Evolutionary conservation across 495 filamentous ascomycete species (phyloP), one percentile per base, ranked within the genome.

Genomic region (Penicillium nucicola): DNA sequence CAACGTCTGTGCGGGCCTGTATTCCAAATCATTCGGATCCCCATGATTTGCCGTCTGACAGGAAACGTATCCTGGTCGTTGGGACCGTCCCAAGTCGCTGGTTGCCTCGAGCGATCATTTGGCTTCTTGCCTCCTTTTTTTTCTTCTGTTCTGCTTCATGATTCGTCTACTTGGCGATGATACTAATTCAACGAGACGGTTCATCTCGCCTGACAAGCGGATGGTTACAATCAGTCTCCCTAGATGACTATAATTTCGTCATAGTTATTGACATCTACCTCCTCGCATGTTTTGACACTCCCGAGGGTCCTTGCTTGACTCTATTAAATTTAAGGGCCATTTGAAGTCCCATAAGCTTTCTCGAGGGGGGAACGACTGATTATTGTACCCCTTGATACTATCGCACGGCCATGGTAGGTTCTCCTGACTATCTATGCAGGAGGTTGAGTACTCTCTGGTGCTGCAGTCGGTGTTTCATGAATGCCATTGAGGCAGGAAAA

Each of bases 251-350:
- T 13, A 1, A n/a, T 25, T 28, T 42, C 18, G 28, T 12, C 18
- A 14, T 23, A 14, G 22, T 20, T 8, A 17, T 36, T 14, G 36
- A 30, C 20, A 23, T 11, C 28, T 38, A 48, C 53, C 61, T 64
- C 67, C 60, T 71, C 61, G 62, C 61, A 58, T 60, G 55, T 68
- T 50, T 56, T 54, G 55, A 42, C 42, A 52, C 54, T 49, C 48
- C 53, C 46, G 39, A 30, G 2, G 47, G 54, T 69, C 70, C 70
- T 74, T 74, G 69, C 69, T 70, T 74, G 55, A 51, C 62, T 64
- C 61, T 69, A 68, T 62, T 66, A 53, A 36, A 18, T 42, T 48
- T 58, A 56, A 50, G 42, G 15, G 20, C 13, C 36, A 31, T 54
- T 51, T 41, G 20, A 22, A 51, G 51, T 48, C 33, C 33, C 35